Conservation (phyloP, 2,329 filamentous ascomycete species). For the Colletotrichum sp. region DNA sequence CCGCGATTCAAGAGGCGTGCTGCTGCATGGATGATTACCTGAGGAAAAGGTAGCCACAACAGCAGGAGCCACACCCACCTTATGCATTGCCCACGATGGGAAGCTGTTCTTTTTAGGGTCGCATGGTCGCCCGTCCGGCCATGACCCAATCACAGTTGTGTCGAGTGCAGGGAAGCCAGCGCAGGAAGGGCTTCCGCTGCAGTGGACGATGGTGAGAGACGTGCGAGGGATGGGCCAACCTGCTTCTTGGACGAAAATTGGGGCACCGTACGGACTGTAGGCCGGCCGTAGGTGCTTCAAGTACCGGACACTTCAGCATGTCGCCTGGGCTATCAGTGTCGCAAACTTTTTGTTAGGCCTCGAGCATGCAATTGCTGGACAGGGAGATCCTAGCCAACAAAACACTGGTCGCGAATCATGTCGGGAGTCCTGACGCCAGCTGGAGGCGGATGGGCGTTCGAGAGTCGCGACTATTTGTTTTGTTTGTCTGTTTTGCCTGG, state of each 20-base stretch:
- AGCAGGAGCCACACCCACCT: slow-evolving; percentile 12
- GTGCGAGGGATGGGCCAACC: background rate
- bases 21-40: slow-evolving; percentile 2
- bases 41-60: slow-evolving; percentile 4
- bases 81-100: slow-evolving; percentile 2
- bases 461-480: slow-evolving; percentile 7
- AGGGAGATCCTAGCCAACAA: slow-evolving; percentile 8
- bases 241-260: slow-evolving; percentile 3
- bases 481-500: slow-evolving; percentile 5
- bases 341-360: slow-evolving; percentile 13
- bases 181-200: background rate
- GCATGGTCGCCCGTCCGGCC: background rate
- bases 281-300: background rate
- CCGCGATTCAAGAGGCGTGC: slow-evolving; percentile 15
- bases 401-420: slow-evolving; percentile 10
- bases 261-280: background rate
- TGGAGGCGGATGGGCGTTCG: background rate
- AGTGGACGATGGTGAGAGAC: background rate
- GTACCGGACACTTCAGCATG: slow-evolving; percentile 4
- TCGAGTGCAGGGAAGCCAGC: background rate
- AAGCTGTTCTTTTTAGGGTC: background rate
- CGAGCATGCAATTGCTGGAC: background rate
- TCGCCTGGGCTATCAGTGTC: slow-evolving; percentile 6
- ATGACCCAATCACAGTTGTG: background rate
- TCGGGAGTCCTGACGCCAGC: background rate